A percentile compares a stretch with the other conserved stretches of the same genome.
Conservation (phyloP, 2,329 filamentous ascomycete species). For the Phymatotrichopsis omnivora region DNA sequence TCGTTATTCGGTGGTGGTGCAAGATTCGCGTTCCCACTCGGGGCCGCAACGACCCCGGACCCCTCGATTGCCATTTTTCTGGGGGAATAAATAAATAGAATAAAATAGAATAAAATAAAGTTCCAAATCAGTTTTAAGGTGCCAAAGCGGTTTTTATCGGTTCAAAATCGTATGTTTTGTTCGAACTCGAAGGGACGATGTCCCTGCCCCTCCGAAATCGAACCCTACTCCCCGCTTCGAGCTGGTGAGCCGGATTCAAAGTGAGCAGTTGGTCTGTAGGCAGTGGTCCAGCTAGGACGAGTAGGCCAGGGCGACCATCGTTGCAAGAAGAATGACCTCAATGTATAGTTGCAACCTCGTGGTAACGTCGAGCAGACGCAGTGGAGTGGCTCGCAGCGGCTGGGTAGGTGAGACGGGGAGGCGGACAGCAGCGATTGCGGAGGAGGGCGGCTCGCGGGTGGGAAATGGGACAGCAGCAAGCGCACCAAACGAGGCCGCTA, state of each 20-base stretch:
- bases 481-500: too few species aligned
- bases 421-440: too few species aligned
- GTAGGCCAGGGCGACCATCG: conserved; percentile 24
- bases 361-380: too few species aligned
- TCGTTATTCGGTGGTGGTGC: conserved; percentile 27
- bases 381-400: too few species aligned
- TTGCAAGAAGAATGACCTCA: conserved; percentile 22
- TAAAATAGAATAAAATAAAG: conserved; percentile 8
- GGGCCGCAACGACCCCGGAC: conserved; percentile 13
- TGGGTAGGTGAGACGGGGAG: too few species aligned
- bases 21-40: conserved; percentile 19
- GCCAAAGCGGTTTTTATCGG: conserved; percentile 5
- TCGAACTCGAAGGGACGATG: conserved; percentile 4
- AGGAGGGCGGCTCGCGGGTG: too few species aligned
- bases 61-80: conserved; percentile 22
- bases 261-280: conserved; percentile 14
- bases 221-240: too few species aligned
- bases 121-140: neutral
- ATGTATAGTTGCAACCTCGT: too few species aligned
- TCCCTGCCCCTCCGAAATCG: too few species aligned
- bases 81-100: neutral
- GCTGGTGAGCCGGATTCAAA: conserved; percentile 14
- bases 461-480: too few species aligned
- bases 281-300: conserved; percentile 24
- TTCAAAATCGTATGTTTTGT: conserved; percentile 15